Base-by-base conservation (phyloP, 2,329 filamentous ascomycete genomes). In the Pleoardoris graminearum region DNA sequence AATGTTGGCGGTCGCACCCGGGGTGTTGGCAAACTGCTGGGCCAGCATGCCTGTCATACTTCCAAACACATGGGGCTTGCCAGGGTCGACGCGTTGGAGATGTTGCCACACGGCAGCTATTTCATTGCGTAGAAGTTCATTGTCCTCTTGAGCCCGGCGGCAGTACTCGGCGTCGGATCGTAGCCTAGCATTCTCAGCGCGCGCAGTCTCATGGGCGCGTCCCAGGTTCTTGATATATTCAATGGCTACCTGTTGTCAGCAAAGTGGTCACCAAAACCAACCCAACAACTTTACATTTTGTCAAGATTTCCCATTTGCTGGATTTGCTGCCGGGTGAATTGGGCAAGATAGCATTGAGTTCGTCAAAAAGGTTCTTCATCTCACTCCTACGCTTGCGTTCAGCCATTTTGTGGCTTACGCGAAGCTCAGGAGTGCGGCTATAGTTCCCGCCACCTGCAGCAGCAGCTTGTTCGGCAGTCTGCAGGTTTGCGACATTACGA, bases 271-370 rank as follows among this genome's bases (percentile, higher is more conserved):
- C 16, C 17, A 12, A 27, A 2, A 21, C 3, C 14, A 14, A 22
- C 16, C 17, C 1, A 7, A 2, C 19, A n/a, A 22, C 69, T 81
- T 57, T 76, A 92, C 90, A 88, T 79, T 93, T 93, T 2, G 88
- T 91, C 14, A 95, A 70, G 43, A 93, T 91, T 64, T 95, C 90
- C 90, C 90, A 95, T 64, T 95, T 95, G 61, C 89, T 92, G 0
- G 90, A 90, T 70, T 94, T 95, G 21, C 87, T 88, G 1, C 90
- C 90, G 14, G 90, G 84, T 63, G 90, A 89, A 61, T 91, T 88
- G 1, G 89, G 89, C 76, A 93, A 86, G 32, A 91, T 79, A 60
- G 89, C 86, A 60, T 90, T 84, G 7, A 94, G 76, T 62, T 90
- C 87, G 60, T 94, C 90, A 66, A 94, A 94, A 0, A 94, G 76